Evolutionary conservation across 345 rosid genomes (phyloP).

Genomic region (Citrus glauca): DNA sequence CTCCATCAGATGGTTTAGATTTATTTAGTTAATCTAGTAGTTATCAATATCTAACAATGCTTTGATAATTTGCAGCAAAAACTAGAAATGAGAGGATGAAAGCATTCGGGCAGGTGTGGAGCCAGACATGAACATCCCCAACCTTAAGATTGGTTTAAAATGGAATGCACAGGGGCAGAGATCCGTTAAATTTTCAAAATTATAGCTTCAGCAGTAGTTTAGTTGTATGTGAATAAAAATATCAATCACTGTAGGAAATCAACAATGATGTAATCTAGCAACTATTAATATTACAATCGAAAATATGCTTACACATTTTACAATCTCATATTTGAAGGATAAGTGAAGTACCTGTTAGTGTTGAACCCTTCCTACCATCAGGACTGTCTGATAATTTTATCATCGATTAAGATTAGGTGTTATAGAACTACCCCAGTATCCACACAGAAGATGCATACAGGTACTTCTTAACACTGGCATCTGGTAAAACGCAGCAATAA

Average conservation of each 20-base stretch:
- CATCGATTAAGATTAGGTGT: not conserved
- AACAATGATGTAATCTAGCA: not conserved
- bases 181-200: not conserved
- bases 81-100: slow-evolving; percentile 18
- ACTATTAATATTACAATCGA: not conserved
- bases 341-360: not conserved
- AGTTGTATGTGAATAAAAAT: not conserved
- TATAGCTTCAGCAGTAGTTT: not conserved
- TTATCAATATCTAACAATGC: not conserved
- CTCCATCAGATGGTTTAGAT: too few relatives aligned
- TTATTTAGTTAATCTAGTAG: not conserved
- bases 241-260: not conserved
- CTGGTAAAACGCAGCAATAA: not conserved
- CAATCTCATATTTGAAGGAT: not conserved
- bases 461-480: not conserved
- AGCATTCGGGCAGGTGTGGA: slow-evolving; percentile 4
- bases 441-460: not conserved
- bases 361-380: not conserved
- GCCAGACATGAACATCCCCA: not conserved
- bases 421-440: slow-evolving; percentile 8
- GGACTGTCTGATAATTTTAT: not conserved
- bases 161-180: not conserved
- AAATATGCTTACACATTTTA: not conserved
- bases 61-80: slow-evolving; percentile 21
- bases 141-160: not conserved